Percentiles rank a stretch among this genome's conserved stretches.
These are phyloP conservation scores for Cryptosporidium viatorum DNA, from an alignment of 169 alveolate species.

Conservation along the genomic window DNA sequence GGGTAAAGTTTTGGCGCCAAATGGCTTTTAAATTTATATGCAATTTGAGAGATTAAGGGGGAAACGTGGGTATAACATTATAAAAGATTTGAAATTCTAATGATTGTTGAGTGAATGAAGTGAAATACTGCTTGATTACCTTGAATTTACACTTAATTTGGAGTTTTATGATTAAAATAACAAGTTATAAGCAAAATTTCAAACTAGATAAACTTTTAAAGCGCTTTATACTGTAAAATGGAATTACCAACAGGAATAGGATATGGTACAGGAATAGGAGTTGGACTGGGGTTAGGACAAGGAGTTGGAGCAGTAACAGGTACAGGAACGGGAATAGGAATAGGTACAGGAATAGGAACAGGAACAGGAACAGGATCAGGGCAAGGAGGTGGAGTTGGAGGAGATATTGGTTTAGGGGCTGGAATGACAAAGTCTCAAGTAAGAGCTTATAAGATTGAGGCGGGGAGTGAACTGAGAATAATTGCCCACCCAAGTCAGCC, in stretches of 20 bases:
- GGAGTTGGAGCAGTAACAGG: not conserved
- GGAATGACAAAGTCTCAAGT: slow-evolving; percentile 56
- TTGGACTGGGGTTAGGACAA: not conserved
- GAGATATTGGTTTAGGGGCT: not conserved
- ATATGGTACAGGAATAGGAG: not conserved
- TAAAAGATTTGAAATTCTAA: not conserved
- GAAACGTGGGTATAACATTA: not conserved
- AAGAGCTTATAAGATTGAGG: slow-evolving; percentile 71
- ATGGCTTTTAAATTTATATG: not conserved
- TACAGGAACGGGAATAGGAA: not conserved
- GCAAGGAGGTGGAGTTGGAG: not conserved
- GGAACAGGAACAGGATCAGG: not conserved
- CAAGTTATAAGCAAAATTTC: not conserved
- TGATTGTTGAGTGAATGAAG: not conserved
- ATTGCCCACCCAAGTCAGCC: slow-evolving; percentile 65
- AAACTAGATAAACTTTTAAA: not conserved
- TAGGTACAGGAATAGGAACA: not conserved
- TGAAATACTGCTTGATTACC: not conserved
- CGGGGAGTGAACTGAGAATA: slow-evolving; percentile 66
- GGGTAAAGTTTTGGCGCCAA: slow-evolving; percentile 11
- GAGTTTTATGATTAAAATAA: not conserved
- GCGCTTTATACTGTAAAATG: not conserved
- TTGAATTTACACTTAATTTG: not conserved
- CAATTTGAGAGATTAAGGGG: not conserved
- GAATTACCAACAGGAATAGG: not conserved